Evolutionary conservation across 2,329 filamentous ascomycete genomes (phyloP).

Genomic region (Colletotrichum phormii): DNA sequence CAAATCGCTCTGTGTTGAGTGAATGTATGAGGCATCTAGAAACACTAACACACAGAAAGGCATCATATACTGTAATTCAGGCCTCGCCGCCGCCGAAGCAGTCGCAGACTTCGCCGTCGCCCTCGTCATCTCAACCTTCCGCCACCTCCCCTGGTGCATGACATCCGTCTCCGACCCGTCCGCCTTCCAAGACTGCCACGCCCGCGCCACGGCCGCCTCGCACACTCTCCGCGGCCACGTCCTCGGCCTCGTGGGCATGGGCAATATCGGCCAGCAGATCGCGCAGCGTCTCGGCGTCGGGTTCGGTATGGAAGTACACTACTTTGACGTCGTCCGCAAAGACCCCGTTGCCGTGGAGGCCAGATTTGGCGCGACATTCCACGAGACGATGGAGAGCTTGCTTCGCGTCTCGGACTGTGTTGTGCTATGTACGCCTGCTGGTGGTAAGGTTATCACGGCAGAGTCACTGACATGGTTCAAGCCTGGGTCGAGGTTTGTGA

Average conservation of each 20-base stretch:
- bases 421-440: slow-evolving; percentile 69
- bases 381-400: slow-evolving; percentile 62
- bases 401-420: slow-evolving; percentile 67
- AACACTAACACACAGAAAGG: slow-evolving; percentile 49
- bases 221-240: slow-evolving; percentile 71
- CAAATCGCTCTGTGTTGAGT: neutral
- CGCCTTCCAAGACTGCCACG: slow-evolving; percentile 69
- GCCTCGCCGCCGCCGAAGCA: slow-evolving; percentile 76
- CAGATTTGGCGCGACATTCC: slow-evolving; percentile 59
- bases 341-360: slow-evolving; percentile 52
- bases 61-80: slow-evolving; percentile 79
- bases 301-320: slow-evolving; percentile 76
- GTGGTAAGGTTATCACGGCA: slow-evolving; percentile 60
- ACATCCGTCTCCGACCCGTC: slow-evolving; percentile 48
- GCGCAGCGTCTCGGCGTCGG: slow-evolving; percentile 63
- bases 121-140: slow-evolving; percentile 77
- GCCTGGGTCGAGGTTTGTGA: slow-evolving; percentile 69
- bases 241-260: slow-evolving; percentile 77
- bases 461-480: slow-evolving; percentile 63
- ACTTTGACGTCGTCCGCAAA: slow-evolving; percentile 69
- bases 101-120: slow-evolving; percentile 79
- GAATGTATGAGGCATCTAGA: neutral
- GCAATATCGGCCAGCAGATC: slow-evolving; percentile 73
- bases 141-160: slow-evolving; percentile 74
- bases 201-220: slow-evolving; percentile 67